Evolutionary conservation across 306 rosid genomes (phyloP), one percentile per base, ranked within the genome.

Genomic region (Herpetospermum pedunculosum): DNA sequence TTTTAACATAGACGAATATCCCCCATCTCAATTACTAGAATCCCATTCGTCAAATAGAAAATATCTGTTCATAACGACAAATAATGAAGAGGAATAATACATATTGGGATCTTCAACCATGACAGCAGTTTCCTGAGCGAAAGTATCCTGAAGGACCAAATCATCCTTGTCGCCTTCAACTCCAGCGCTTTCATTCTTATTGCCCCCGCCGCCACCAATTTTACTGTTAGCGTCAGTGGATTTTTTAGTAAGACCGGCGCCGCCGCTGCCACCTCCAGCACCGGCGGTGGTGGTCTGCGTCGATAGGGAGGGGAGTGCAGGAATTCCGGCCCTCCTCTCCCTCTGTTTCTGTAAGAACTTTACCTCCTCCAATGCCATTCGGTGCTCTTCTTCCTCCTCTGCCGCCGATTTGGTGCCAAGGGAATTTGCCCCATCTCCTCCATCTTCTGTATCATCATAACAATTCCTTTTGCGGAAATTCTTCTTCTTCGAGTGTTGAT

Each of bases 81-180:
- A n/a, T 4, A 47, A 14, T 19, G 21, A 73, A 15, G 34, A 4
- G 1, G 3, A 68, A 34, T 72, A 62, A 1, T 62, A 94, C 98
- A 94, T 91, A 81, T 91, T 94, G 75, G 97, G 99, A 79, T 94
- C 99, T 85, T 94, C 99, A 72, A 76, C 90, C 89, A 88, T 80
- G 69, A 85, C 95, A 18, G 96, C 92, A 12, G 97, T 87, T 78
- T 94, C 99, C 84, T 94, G 97, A 76, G 99, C 99, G 21, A 94
- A 94, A 13, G 96, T 94, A 35, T 87, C 92, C 70, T 84, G 97
- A 47, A 94, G 95, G 73, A 91, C 99, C 62, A 91, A 85, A 47
- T 94, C 99, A 65, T 94, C 97, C 81, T 87, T 88, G 18, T 83
- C 86, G 15, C 58, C 81, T 1, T 77, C 82, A 8, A 83, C 89